These are phyloP conservation scores for Candida quercuum DNA, from an alignment of 805 yeast genomes.

Conservation along the genomic window DNA sequence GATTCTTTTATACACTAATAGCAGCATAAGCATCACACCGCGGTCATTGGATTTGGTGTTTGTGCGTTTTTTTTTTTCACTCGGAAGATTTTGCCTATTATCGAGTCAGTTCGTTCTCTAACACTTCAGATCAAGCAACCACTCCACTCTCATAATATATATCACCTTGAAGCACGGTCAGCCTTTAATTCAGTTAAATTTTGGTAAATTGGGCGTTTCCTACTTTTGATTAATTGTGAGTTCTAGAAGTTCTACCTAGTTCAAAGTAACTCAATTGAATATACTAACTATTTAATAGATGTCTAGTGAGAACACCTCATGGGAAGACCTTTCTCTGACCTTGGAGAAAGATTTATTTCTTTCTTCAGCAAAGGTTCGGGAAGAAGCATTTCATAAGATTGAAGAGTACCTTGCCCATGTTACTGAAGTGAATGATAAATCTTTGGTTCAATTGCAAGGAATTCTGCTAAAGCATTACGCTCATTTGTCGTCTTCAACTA, in stretches of 20 bases:
- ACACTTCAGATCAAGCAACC: no score
- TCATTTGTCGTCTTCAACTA: slow-evolving; percentile 9
- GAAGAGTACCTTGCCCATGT: slow-evolving; percentile 1
- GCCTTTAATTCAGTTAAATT: neutral
- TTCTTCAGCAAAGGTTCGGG: slow-evolving; percentile 14
- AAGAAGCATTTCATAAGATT: slow-evolving; percentile 18
- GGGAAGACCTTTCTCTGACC: slow-evolving; percentile 17
- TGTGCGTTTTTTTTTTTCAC: neutral
- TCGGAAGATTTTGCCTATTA: neutral
- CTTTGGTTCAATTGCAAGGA: slow-evolving; percentile 15
- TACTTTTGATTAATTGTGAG: neutral
- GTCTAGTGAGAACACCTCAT: slow-evolving; percentile 6
- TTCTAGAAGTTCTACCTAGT: neutral
- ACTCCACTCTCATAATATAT: no score
- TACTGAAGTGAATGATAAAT: slow-evolving; percentile 6
- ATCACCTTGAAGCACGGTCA: neutral
- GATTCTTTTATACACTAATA: neutral
- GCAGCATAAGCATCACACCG: neutral
- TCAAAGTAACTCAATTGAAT: neutral
- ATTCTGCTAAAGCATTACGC: slow-evolving; percentile 12
- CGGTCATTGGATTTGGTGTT: neutral
- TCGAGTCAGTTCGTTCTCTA: no score
- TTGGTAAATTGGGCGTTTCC: neutral
- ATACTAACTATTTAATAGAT: neutral
- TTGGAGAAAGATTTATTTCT: slow-evolving; percentile 19